phyloP scores from a whole-genome alignment of 1,284 basidiomycete species.

The Sparassis latifolia region DNA sequence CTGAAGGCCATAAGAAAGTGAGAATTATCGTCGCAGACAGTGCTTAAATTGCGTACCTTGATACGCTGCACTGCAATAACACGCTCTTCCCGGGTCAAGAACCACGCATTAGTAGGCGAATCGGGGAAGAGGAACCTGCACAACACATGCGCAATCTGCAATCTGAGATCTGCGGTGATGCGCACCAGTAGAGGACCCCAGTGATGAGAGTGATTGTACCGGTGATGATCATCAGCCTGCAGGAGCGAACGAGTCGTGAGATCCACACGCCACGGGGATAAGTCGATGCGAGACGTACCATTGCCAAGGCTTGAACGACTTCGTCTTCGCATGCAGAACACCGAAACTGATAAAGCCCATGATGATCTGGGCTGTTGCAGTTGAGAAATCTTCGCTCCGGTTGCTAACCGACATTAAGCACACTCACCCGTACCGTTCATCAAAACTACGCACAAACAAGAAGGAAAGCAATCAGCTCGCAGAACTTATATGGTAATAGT shows the following conservation, averaged over 20 bases:
- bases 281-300: slow-evolving; percentile 25
- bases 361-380: slow-evolving; percentile 40
- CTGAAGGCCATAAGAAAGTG: slow-evolving; percentile 5
- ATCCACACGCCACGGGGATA: not conserved
- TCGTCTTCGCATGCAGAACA: slow-evolving; percentile 51
- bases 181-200: slow-evolving; percentile 48
- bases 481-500: not conserved
- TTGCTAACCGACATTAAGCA: not conserved
- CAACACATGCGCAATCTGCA: not conserved
- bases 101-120: slow-evolving; percentile 66
- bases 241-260: not conserved
- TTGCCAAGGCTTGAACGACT: slow-evolving; percentile 58
- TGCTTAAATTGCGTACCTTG: slow-evolving; percentile 30
- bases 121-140: slow-evolving; percentile 62
- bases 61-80: slow-evolving; percentile 61
- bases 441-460: slow-evolving; percentile 10
- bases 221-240: slow-evolving; percentile 64
- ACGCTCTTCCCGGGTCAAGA: slow-evolving; percentile 56
- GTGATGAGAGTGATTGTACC: slow-evolving; percentile 52
- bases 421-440: slow-evolving; percentile 19
- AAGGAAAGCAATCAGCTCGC: not conserved
- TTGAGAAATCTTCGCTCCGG: not conserved
- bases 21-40: not conserved
- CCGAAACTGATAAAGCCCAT: slow-evolving; percentile 69
- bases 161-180: not conserved